A percentile compares a stretch with the other conserved stretches of the same genome.
Conservation (phyloP, 352 stramenopile species). For the Globisporangium viniferum region DNA sequence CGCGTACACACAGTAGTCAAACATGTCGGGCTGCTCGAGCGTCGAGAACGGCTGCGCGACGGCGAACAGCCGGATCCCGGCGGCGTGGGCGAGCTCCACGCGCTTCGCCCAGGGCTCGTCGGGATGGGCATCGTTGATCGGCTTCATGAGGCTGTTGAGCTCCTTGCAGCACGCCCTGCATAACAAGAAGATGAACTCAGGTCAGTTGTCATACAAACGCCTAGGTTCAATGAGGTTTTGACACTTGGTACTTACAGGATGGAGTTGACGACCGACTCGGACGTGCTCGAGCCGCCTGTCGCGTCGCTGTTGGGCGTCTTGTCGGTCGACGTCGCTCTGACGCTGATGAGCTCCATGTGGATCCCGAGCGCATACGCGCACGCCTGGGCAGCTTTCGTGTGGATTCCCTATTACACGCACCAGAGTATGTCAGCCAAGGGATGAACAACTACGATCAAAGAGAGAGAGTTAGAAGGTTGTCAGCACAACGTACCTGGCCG, state of each 20-base stretch:
- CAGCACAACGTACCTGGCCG: conserved; percentile 85
- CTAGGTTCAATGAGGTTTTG: neutral
- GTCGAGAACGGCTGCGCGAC: conserved; percentile 83
- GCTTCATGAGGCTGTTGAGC: conserved; percentile 36
- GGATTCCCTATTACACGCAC: conserved; percentile 36
- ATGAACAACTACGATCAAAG: neutral
- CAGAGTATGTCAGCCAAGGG: neutral
- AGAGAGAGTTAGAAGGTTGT: neutral
- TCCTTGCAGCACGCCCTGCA: conserved; percentile 39
- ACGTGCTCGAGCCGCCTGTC: conserved; percentile 54
- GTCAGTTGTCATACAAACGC: neutral
- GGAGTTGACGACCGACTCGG: conserved; percentile 41
- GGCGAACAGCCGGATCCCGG: conserved; percentile 94
- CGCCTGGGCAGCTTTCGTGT: conserved; percentile 61
- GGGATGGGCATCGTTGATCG: conserved; percentile 20
- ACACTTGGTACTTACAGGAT: conserved; percentile 23
- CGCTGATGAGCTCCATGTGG: conserved; percentile 32
- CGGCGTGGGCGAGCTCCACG: conserved; percentile 76
- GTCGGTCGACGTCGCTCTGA: conserved; percentile 49
- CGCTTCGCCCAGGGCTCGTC: conserved; percentile 53
- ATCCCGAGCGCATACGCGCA: conserved; percentile 47
- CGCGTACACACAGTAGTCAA: conserved; percentile 96
- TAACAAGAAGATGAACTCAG: neutral
- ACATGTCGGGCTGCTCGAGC: conserved; percentile 88
- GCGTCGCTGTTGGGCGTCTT: conserved; percentile 40